Evolutionary conservation across 2,329 filamentous ascomycete genomes (phyloP), one percentile per base, ranked within the genome.

Genomic region (Fusarium luffae): DNA sequence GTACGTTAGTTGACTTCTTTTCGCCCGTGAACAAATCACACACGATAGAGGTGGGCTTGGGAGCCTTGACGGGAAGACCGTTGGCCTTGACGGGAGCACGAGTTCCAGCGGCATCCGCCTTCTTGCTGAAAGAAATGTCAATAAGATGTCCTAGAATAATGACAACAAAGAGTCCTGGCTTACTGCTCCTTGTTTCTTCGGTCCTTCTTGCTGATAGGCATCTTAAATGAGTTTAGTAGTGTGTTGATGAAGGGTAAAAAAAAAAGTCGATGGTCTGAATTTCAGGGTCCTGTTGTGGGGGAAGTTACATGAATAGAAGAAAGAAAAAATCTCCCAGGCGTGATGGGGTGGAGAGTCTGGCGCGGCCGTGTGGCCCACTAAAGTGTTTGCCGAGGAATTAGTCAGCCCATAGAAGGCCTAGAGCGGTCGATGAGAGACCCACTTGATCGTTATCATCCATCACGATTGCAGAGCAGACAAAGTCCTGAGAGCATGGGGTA

Each of bases 51-150:
- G 74, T 76, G 10, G 74, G 82, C 80, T 86, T 87, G 1, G 83
- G 80, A 1, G 84, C 62, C 80, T 88, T 88, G 67, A 86, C 84
- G 3, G 85, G 85, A 3, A 85, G 81, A 28, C 85, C 85, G 69
- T 88, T 87, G 19, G 85, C 76, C 77, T 87, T 86, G 64, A 87
- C 84, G 1, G 84, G 80, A 34, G 82, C 80, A 51, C 85, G 82
- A 56, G 85, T 88, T 63, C 85, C 85, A 30, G 84, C 85, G 28
- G 82, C 82, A 6, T 88, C 85, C 43, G 83, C 85, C 68, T 83
- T 85, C 74, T 86, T 85, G 79, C 49, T 51, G 10, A 18, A 41
- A 27, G 9, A 18, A 19, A 19, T 3, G 23, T 51, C 13, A 51
- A 41, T 37, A 13, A 2, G 3, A 27, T 18, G 7, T 16, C 16